A percentile compares a stretch with the other conserved stretches of the same genome.
Evolutionary conservation across 176 grass and related monocot species (phyloP).

Genomic region (Aechmea fasciata): DNA sequence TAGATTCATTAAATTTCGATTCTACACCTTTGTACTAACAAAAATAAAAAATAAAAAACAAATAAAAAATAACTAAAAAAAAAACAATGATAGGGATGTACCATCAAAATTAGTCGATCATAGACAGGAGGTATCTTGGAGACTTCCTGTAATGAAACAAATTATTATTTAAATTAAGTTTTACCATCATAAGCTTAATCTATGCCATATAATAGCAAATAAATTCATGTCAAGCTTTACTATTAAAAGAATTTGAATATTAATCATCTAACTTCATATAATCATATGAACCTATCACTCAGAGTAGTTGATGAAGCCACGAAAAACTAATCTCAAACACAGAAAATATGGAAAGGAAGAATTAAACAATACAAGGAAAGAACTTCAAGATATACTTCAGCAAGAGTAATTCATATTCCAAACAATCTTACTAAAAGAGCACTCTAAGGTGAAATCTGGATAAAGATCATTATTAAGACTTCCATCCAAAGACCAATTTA

Average conservation of each 20-base stretch:
- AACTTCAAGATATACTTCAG: background rate
- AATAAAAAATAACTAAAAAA: constrained; percentile 12
- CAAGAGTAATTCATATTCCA: too few species aligned
- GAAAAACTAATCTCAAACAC: background rate
- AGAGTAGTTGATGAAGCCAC: background rate
- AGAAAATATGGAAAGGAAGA: background rate
- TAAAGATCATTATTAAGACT: background rate
- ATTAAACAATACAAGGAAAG: background rate
- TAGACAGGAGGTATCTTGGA: constrained; percentile 53
- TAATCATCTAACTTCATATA: background rate
- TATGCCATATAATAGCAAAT: background rate
- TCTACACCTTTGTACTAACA: background rate
- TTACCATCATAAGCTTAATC: background rate
- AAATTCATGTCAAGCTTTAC: background rate
- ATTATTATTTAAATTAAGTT: constrained; percentile 1
- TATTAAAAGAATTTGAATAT: background rate
- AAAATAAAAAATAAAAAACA: background rate
- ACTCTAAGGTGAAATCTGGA: background rate
- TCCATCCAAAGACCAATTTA: too few species aligned
- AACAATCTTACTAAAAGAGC: background rate
- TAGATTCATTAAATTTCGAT: background rate
- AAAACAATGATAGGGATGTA: constrained; percentile 28
- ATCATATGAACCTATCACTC: background rate
- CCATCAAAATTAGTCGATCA: constrained; percentile 81
- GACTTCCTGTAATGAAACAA: constrained; percentile 39